These are phyloP conservation scores for Fusarium staphyleae DNA, from an alignment of 2,329 filamentous ascomycete species.

Conservation along the genomic window DNA sequence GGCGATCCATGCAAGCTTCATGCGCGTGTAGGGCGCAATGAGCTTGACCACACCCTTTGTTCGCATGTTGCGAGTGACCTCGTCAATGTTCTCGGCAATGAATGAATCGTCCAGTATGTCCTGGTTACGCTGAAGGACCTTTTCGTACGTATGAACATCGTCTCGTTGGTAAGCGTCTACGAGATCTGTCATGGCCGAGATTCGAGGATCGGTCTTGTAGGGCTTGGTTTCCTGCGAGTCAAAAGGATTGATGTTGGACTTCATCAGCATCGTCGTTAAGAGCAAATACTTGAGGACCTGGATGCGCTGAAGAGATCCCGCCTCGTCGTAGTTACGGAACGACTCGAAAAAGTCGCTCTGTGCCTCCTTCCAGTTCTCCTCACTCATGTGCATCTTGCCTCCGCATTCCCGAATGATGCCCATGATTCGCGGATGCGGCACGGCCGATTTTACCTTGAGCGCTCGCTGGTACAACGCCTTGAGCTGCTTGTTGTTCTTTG, in stretches of 20 bases:
- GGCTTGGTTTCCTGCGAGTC: constrained; percentile 99
- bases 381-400: constrained; percentile 99
- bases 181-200: constrained; percentile 95
- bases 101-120: constrained; percentile 92
- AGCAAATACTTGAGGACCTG: constrained; percentile 98
- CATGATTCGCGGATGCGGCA: constrained; percentile 98
- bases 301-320: constrained; percentile 92
- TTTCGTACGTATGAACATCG: constrained; percentile 91
- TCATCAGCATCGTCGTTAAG: constrained; percentile 97
- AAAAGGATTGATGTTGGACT: constrained; percentile 97
- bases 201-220: constrained; percentile 93
- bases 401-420: constrained; percentile 98
- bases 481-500: constrained; percentile 94
- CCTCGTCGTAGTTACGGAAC: constrained; percentile 98
- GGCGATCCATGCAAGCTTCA: constrained; percentile 87
- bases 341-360: constrained; percentile 99
- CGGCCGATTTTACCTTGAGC: constrained; percentile 91
- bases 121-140: constrained; percentile 83
- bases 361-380: constrained; percentile 98
- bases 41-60: constrained; percentile 94
- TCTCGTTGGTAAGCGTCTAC: constrained; percentile 97
- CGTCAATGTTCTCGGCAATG: constrained; percentile 98
- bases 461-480: constrained; percentile 93
- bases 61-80: constrained; percentile 97
- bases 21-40: constrained; percentile 92